Percentiles rank a stretch among this genome's conserved stretches.
phyloP scores from a whole-genome alignment of 495 filamentous ascomycete genomes.

The Sordaria brevicollis region DNA sequence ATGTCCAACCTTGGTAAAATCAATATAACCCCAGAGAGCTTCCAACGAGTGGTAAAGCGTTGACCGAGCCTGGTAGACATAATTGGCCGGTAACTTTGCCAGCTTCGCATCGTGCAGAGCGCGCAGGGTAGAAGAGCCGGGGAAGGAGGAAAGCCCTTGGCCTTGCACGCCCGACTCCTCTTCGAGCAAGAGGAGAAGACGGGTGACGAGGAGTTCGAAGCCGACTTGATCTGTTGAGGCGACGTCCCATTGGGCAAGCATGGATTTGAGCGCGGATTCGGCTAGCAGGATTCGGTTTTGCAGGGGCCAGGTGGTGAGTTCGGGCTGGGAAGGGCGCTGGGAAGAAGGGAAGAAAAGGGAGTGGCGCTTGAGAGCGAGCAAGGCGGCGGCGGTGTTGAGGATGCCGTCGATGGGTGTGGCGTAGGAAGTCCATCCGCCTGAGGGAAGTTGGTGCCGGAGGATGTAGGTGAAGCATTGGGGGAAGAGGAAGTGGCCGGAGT shows the following conservation, averaged over 20 bases:
- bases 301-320: neutral
- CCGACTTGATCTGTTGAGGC: neutral
- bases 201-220: neutral
- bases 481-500: neutral
- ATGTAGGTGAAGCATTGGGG: neutral
- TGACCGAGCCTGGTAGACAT: neutral
- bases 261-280: neutral
- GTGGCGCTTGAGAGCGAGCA: neutral
- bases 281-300: accelerated
- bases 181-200: neutral
- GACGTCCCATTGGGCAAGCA: neutral
- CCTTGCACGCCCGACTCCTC: neutral
- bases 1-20: neutral
- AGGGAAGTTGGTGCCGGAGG: neutral
- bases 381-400: neutral
- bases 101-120: neutral
- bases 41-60: neutral
- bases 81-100: neutral
- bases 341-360: neutral
- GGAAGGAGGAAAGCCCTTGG: neutral
- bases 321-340: neutral
- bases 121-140: neutral
- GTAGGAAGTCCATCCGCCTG: neutral
- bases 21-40: neutral
- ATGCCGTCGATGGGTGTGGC: neutral